Evolutionary conservation across 495 filamentous ascomycete genomes (phyloP).

Genomic region (Penicillium paradoxum): DNA sequence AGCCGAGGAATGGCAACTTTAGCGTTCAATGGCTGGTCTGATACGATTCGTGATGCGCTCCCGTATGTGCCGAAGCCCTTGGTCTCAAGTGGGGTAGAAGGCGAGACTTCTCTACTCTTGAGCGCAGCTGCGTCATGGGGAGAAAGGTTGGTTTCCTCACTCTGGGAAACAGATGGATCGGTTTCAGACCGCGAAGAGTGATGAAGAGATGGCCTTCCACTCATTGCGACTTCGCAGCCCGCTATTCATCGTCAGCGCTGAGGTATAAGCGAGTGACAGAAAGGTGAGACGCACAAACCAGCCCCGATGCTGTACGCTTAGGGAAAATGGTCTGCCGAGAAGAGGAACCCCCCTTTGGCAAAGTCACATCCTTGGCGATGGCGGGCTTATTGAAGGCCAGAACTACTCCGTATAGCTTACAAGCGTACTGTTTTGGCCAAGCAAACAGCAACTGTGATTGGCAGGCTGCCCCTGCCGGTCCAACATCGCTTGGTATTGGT

Average conservation of each 20-base stretch:
- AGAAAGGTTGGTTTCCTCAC: background rate
- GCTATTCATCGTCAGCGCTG: background rate
- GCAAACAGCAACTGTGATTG: background rate
- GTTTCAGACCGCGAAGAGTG: background rate
- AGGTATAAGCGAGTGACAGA: background rate
- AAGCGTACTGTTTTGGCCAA: background rate
- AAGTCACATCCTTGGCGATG: background rate
- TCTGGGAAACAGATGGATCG: background rate
- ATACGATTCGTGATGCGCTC: background rate
- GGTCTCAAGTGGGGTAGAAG: background rate
- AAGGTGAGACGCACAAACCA: background rate
- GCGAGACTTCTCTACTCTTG: background rate
- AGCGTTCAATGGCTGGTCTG: background rate
- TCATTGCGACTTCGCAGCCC: conserved; percentile 1
- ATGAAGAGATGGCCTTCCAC: background rate
- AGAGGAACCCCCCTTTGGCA: background rate
- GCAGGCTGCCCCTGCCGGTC: background rate
- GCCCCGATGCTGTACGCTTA: background rate
- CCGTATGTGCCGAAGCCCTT: background rate
- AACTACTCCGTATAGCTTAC: background rate
- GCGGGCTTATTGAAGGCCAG: background rate
- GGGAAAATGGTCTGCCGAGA: background rate
- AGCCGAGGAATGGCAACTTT: conserved; percentile 5
- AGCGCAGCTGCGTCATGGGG: background rate
- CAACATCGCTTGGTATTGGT: background rate